A percentile compares a stretch with the other conserved stretches of the same genome.
These are phyloP conservation scores for Effrenium voratum DNA, from an alignment of 73 alveolate genomes.

Conservation along the genomic window DNA sequence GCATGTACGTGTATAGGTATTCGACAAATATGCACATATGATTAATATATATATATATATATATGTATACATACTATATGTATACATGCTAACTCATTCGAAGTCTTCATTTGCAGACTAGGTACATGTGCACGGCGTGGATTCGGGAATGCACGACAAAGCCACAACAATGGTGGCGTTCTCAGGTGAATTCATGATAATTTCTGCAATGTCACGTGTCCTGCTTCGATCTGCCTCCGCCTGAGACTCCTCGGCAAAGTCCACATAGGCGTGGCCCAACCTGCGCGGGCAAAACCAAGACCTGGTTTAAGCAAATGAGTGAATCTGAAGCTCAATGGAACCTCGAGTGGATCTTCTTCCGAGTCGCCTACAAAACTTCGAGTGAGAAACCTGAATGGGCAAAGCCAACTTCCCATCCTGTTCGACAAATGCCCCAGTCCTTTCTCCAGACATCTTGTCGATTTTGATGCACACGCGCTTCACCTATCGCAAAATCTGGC, in stretches of 20 bases:
- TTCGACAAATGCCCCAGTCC: not conserved
- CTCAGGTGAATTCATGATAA: too few relatives aligned
- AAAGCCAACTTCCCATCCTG: not conserved
- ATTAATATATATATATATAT: too few relatives aligned
- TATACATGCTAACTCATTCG: too few relatives aligned
- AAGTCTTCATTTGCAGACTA: too few relatives aligned
- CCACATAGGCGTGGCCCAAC: constrained; percentile 90
- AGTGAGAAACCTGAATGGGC: not conserved
- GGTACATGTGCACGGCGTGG: too few relatives aligned
- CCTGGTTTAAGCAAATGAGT: not conserved
- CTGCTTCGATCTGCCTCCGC: constrained; percentile 89
- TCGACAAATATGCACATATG: too few relatives aligned
- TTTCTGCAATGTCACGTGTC: too few relatives aligned
- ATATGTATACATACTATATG: too few relatives aligned
- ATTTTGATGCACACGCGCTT: constrained; percentile 89
- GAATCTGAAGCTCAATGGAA: not conserved
- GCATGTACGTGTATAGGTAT: too few relatives aligned
- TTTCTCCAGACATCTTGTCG: constrained; percentile 85
- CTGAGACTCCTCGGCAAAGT: constrained; percentile 90
- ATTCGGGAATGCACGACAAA: too few relatives aligned
- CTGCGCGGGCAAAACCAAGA: not conserved
- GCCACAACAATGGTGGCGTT: too few relatives aligned
- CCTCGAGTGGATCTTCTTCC: not conserved
- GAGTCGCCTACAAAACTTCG: not conserved
- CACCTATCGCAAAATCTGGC: too few relatives aligned